Conservation (phyloP, 148 eudicot genomes). For the Salicornia ramosissima region DNA sequence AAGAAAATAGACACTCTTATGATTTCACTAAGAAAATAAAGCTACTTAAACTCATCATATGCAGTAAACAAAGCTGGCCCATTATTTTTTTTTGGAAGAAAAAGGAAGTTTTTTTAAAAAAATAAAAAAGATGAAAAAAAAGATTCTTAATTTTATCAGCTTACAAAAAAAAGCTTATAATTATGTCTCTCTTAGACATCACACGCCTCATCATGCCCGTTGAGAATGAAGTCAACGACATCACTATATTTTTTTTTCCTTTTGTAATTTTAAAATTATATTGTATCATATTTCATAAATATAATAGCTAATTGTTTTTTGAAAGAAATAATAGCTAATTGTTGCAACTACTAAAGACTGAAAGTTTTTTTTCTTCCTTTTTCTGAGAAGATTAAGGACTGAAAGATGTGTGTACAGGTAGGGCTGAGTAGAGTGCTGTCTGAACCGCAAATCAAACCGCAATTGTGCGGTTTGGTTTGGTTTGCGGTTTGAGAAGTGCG, state of each 20-base stretch:
- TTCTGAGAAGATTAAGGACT: too few species aligned
- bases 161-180: slow-evolving; percentile 38
- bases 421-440: too few species aligned
- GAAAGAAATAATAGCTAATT: too few species aligned
- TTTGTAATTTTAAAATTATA: too few species aligned
- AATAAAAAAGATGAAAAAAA: neutral
- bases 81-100: slow-evolving; percentile 26
- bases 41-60: neutral
- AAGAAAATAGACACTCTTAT: neutral
- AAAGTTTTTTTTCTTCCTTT: too few species aligned
- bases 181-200: slow-evolving; percentile 41
- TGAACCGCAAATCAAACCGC: too few species aligned
- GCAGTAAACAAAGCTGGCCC: slow-evolving; percentile 11
- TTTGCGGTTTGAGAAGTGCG: too few species aligned
- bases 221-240: slow-evolving; percentile 52
- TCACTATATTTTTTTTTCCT: slow-evolving; percentile 20
- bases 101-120: neutral
- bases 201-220: slow-evolving; percentile 60
- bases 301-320: too few species aligned
- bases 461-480: too few species aligned
- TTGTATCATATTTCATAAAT: too few species aligned
- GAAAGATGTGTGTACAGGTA: too few species aligned
- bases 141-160: slow-evolving; percentile 18
- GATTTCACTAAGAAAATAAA: neutral
- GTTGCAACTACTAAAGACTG: too few species aligned